Evolutionary conservation across 2,329 filamentous ascomycete genomes (phyloP).

Genomic region (Penicillium fuscoglaucum): DNA sequence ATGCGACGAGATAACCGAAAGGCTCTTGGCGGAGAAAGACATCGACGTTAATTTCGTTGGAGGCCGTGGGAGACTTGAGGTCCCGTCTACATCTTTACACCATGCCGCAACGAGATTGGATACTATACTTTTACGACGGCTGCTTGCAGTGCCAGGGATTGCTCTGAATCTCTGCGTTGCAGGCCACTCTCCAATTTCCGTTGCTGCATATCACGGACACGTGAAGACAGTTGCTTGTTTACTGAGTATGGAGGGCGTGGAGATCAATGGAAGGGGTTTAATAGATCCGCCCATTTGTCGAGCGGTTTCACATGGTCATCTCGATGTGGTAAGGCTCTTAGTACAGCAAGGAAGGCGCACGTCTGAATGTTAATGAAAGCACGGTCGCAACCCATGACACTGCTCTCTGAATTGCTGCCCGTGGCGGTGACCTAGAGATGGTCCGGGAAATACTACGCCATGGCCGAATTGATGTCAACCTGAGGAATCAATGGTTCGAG

Average conservation of each 20-base stretch:
- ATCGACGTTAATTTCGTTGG: constrained; percentile 11
- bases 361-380: neutral
- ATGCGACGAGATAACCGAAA: constrained; percentile 1
- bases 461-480: neutral
- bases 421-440: neutral
- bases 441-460: neutral
- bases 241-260: neutral
- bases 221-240: neutral
- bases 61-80: constrained; percentile 1
- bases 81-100: constrained; percentile 6
- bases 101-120: constrained; percentile 2
- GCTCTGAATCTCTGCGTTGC: neutral
- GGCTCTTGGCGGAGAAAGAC: no score
- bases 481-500: neutral
- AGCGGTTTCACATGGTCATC: neutral
- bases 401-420: neutral
- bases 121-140: neutral
- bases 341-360: neutral
- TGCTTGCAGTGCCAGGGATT: neutral
- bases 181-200: neutral
- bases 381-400: neutral
- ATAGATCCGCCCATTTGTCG: neutral
- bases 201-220: neutral
- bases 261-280: neutral
- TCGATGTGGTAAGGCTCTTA: neutral